A percentile compares a stretch with the other conserved stretches of the same genome.
Evolutionary conservation across 2,329 filamentous ascomycete species (phyloP).

Genomic region (Pseudogymnoascus sp.): DNA sequence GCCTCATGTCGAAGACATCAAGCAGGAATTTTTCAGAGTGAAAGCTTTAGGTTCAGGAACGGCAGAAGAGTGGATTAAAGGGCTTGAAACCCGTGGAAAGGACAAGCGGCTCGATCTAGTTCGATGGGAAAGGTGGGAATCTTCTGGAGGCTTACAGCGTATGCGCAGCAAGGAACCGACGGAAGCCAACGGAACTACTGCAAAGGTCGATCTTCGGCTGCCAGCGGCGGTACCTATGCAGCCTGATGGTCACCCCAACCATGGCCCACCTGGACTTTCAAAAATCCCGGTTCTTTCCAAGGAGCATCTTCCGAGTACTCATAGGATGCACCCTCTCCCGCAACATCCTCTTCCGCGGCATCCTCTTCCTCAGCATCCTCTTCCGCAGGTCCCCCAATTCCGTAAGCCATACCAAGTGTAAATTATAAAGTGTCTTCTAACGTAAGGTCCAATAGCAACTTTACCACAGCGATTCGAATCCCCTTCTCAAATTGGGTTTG

Average conservation of each 20-base stretch:
- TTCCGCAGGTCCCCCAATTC: background rate
- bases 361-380: background rate
- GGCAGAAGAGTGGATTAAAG: slow-evolving; percentile 72
- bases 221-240: background rate
- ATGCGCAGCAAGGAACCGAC: slow-evolving; percentile 16
- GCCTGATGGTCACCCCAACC: background rate
- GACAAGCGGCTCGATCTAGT: slow-evolving; percentile 51
- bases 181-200: background rate
- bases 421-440: slow-evolving; percentile 3
- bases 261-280: background rate
- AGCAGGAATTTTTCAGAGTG: slow-evolving; percentile 53
- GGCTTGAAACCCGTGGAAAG: slow-evolving; percentile 55
- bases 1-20: slow-evolving; percentile 53
- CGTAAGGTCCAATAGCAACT: background rate
- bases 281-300: background rate
- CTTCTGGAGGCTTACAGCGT: slow-evolving; percentile 22
- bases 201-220: background rate
- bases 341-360: background rate
- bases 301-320: background rate
- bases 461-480: slow-evolving; percentile 24
- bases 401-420: background rate
- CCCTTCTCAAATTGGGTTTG: slow-evolving; percentile 23
- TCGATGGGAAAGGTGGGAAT: slow-evolving; percentile 60
- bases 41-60: slow-evolving; percentile 58
- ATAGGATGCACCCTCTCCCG: background rate